phyloP scores from a whole-genome alignment of 2,329 filamentous ascomycete species.

The Teratosphaeria viscida region DNA sequence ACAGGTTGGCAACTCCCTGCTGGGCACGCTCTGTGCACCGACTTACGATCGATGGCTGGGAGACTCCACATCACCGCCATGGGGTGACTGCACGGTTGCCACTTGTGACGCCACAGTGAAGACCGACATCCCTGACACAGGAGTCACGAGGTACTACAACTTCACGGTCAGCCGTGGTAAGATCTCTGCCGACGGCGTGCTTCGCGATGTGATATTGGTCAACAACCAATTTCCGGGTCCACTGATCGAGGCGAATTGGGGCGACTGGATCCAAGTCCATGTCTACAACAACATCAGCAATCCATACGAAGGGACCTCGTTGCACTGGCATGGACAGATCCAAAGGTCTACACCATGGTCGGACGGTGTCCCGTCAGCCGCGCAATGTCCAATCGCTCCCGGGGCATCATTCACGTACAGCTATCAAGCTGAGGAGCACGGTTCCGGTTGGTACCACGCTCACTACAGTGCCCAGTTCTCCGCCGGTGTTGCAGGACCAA shows the following conservation, averaged over 20 bases:
- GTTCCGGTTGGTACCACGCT: conserved; percentile 27
- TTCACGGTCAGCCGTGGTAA: conserved; percentile 33
- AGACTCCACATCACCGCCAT: conserved; percentile 12
- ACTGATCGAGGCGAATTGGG: conserved; percentile 29
- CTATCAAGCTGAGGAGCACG: conserved; percentile 31
- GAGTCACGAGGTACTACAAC: conserved; percentile 32
- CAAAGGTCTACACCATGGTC: conserved; percentile 27
- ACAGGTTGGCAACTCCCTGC: conserved; percentile 15
- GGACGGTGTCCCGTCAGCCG: conserved; percentile 33
- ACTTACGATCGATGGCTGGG: conserved; percentile 17
- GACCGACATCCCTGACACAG: conserved; percentile 27
- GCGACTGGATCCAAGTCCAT: conserved; percentile 26
- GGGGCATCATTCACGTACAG: conserved; percentile 30
- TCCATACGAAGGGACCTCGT: conserved; percentile 23
- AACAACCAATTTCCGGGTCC: conserved; percentile 34
- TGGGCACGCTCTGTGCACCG: conserved; percentile 13
- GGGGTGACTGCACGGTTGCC: conserved; percentile 17
- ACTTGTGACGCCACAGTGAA: conserved; percentile 19
- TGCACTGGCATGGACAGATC: conserved; percentile 35
- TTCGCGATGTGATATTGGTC: conserved; percentile 27
- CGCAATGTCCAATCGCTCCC: conserved; percentile 33
- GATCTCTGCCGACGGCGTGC: conserved; percentile 37
- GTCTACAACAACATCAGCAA: conserved; percentile 27
- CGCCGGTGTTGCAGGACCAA: conserved; percentile 22
- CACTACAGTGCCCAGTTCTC: conserved; percentile 28